Base-by-base conservation (phyloP, 129 eudicot species). In the Rutidosis leptorrhynchoides region DNA sequence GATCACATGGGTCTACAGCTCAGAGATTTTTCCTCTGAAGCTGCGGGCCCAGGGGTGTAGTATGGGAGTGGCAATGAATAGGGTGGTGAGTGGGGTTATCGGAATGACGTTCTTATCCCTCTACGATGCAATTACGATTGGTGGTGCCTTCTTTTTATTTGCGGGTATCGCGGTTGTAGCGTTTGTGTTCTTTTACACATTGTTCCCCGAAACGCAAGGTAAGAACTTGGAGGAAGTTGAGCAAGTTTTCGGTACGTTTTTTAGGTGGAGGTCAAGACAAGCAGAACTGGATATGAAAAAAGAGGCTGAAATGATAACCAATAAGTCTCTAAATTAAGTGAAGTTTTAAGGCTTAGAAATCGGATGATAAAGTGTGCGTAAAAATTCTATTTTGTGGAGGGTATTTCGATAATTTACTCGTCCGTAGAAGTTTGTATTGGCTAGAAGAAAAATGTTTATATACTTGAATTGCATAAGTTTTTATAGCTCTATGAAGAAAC, bases 201-300 rank as follows among this genome's bases (percentile, higher is more conserved):
- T 87, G 46, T 62, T 37, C 45, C 95, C 95, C 1, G 95, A 87
- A 71, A 87, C 95, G 40, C 82, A 56, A n/a, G 95, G 90, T 42
- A 80, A 54, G 27, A 80, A 80, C 64, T 84, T 86, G 3, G 94
- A 86, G 64, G 86, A 86, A 28, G 80, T 81, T 54, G 87, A 81
- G 55, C 32, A 26, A 6, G 64, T 87, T 66, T 87, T 87, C 10
- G 91, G 91, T 54, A 85, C 83, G 6, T 85, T 64, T 43, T 85
- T 85, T 27, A 79, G 65, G 57, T 85, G 90, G 90, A 78, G 90
- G 42, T 22, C 87, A 46, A 85, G 75, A 15, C 30, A 72, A 25
- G 80, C 59, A 28, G 77, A 65, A 43, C 58, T 85, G 59, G 58
- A 68, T 20, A 55, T 48, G 63, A 64, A 71, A 20, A 66, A 79